These are phyloP conservation scores for Crithidia sp. DNA, from an alignment of 208 protist genomes.

Conservation along the genomic window DNA sequence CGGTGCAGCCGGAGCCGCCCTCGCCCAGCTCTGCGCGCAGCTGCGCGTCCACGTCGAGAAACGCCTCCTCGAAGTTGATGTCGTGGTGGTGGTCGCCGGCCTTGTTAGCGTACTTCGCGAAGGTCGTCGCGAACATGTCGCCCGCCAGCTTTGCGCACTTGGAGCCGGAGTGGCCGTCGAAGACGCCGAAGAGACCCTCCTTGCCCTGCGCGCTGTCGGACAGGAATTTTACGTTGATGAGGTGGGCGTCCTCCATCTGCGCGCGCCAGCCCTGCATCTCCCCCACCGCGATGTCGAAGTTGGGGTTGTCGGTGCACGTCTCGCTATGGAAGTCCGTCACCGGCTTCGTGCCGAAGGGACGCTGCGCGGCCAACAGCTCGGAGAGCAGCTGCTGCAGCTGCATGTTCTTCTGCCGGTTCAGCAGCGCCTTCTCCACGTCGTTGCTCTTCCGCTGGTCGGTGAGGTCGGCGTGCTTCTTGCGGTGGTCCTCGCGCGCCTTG, in stretches of 20 bases:
- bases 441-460: conserved; percentile 42
- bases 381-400: conserved; percentile 76
- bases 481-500: conserved; percentile 39
- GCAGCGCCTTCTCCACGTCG: conserved; percentile 56
- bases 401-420: conserved; percentile 60
- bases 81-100: conserved; percentile 18
- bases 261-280: conserved; percentile 91
- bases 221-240: conserved; percentile 68
- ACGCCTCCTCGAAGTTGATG: conserved; percentile 73
- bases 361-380: conserved; percentile 58
- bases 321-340: conserved; percentile 73
- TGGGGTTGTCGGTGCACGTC: conserved; percentile 44
- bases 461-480: conserved; percentile 48
- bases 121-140: conserved; percentile 38
- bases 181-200: conserved; percentile 84
- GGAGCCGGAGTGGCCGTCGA: conserved; percentile 87
- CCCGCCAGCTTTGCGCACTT: conserved; percentile 49
- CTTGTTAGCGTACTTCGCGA: conserved; percentile 36
- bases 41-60: conserved; percentile 70
- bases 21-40: conserved; percentile 34
- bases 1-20: conserved; percentile 75
- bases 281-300: conserved; percentile 81
- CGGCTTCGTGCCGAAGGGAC: conserved; percentile 61
- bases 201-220: conserved; percentile 31
- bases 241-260: conserved; percentile 89